Conservation (phyloP, 768 basidiomycete genomes). For the Amanita exitialis region DNA sequence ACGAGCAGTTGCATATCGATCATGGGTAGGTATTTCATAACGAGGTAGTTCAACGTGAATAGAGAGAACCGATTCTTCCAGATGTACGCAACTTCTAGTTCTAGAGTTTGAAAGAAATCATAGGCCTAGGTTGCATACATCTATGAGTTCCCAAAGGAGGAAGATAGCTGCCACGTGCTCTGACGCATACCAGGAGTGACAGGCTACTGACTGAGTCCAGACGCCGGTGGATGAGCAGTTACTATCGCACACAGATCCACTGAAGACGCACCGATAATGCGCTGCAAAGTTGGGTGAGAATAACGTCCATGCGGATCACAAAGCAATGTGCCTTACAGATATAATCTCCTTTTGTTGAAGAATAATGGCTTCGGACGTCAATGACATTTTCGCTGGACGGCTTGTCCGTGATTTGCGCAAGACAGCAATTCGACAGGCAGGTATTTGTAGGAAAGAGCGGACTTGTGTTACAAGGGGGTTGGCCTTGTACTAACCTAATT, state of each 20-base stretch:
- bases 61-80: constrained; percentile 15
- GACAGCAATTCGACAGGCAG: background rate
- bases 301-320: no score
- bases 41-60: constrained; percentile 16
- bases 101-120: constrained; percentile 17
- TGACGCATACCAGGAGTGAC: background rate
- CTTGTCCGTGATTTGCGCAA: background rate
- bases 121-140: constrained; percentile 1
- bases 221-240: background rate
- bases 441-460: background rate
- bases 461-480: no score
- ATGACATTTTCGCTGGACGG: background rate
- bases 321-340: background rate
- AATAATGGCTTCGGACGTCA: background rate
- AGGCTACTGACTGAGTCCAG: background rate
- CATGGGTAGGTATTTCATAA: constrained; percentile 17
- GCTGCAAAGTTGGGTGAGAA: background rate
- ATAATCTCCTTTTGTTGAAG: background rate
- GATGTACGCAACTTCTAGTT: constrained; percentile 13
- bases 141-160: background rate
- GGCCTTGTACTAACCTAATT: no score
- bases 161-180: background rate
- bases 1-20: constrained; percentile 12
- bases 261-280: background rate
- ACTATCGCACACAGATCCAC: background rate